Percentiles rank a stretch among this genome's conserved stretches.
These are phyloP conservation scores for Colletotrichum truncatum DNA, from an alignment of 2,329 filamentous ascomycete genomes.

Conservation along the genomic window DNA sequence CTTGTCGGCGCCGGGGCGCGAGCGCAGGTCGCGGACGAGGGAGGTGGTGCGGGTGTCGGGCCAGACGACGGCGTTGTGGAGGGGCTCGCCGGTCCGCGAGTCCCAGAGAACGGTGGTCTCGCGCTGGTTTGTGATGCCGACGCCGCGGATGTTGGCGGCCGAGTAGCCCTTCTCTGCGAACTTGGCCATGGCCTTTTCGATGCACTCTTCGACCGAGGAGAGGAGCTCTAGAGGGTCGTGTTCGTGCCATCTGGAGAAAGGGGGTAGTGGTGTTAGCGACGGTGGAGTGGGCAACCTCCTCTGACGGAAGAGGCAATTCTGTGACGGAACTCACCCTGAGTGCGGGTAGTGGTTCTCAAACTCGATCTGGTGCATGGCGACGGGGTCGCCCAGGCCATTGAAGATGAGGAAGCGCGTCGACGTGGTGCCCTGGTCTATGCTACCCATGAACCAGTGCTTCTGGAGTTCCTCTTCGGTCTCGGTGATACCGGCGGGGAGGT, in stretches of 20 bases:
- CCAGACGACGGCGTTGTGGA: slow-evolving; percentile 91
- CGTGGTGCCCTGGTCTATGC: slow-evolving; percentile 91
- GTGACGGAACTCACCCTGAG: slow-evolving; percentile 72
- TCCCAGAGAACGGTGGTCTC: slow-evolving; percentile 92
- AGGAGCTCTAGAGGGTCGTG: slow-evolving; percentile 84
- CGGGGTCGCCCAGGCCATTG: slow-evolving; percentile 78
- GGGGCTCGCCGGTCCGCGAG: slow-evolving; percentile 77
- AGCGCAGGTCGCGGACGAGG: slow-evolving; percentile 81
- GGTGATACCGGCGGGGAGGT: slow-evolving; percentile 41
- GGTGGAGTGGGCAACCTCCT: neutral
- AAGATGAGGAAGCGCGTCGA: slow-evolving; percentile 93
- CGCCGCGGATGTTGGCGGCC: slow-evolving; percentile 74
- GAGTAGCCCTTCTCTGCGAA: slow-evolving; percentile 77
- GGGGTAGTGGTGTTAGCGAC: neutral
- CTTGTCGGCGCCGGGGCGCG: slow-evolving; percentile 71
- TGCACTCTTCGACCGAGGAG: slow-evolving; percentile 79
- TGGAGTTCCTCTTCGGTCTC: slow-evolving; percentile 42
- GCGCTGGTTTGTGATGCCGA: slow-evolving; percentile 91
- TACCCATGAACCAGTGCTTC: slow-evolving; percentile 77
- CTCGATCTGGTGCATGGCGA: slow-evolving; percentile 87
- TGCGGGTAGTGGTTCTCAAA: slow-evolving; percentile 86
- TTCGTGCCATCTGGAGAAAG: slow-evolving; percentile 83
- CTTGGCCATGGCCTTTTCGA: slow-evolving; percentile 76
- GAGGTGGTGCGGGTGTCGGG: slow-evolving; percentile 81
- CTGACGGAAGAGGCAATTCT: neutral